phyloP scores from a whole-genome alignment of 1,139 yeast species.

The Zhuliangozyma blackwelliae region DNA sequence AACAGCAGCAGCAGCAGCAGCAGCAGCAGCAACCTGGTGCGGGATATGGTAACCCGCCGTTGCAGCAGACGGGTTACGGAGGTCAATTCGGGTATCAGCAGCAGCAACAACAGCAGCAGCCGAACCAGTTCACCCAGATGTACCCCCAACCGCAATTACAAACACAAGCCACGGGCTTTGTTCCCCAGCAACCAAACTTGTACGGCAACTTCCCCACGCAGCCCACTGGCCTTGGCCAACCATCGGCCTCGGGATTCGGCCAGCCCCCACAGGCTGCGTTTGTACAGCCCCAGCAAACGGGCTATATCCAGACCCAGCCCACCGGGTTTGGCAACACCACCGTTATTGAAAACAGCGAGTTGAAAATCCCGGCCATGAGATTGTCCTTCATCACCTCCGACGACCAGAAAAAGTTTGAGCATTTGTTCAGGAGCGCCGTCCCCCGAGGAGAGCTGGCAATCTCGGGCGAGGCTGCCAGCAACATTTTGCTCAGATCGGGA shows the following conservation, averaged over 20 bases:
- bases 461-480: conserved; percentile 73
- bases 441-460: conserved; percentile 75
- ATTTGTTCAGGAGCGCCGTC: conserved; percentile 72
- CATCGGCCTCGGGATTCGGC: conserved; percentile 29
- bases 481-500: conserved; percentile 76
- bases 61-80: conserved; percentile 25
- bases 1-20: conserved; percentile 24
- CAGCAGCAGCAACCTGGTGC: conserved; percentile 29
- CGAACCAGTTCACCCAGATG: conserved; percentile 14
- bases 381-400: conserved; percentile 78
- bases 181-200: conserved; percentile 14
- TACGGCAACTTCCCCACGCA: conserved; percentile 11
- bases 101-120: conserved; percentile 16
- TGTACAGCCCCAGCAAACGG: conserved; percentile 23
- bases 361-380: conserved; percentile 63
- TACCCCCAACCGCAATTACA: conserved; percentile 12
- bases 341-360: conserved; percentile 31
- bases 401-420: conserved; percentile 84
- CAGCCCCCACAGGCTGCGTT: conserved; percentile 16
- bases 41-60: conserved; percentile 22
- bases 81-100: conserved; percentile 16
- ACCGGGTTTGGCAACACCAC: conserved; percentile 29
- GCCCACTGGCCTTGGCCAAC: conserved; percentile 11
- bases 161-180: conserved; percentile 17
- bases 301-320: conserved; percentile 34